Evolutionary conservation across 768 basidiomycete genomes (phyloP), one percentile per base, ranked within the genome.

Genomic region (Collybia nuda): DNA sequence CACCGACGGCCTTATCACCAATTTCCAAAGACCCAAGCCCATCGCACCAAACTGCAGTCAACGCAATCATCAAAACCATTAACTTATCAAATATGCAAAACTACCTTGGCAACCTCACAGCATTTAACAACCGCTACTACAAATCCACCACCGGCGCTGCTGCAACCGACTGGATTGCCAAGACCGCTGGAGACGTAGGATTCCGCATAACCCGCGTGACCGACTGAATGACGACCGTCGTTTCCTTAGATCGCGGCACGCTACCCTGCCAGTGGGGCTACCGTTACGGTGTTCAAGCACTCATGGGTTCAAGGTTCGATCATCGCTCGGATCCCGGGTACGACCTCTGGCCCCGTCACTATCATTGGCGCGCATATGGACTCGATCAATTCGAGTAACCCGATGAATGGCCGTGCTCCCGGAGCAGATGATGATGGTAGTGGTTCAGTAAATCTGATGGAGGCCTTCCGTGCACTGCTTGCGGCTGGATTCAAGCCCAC

Each of bases 111-210:
- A 62, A 56, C 23, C 59, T 75, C 19, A 70, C 72, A 1, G 56
- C 67, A 12, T 74, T 75, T 64, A 71, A 72, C 58, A 75, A 73
- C 48, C 67, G 72, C 15, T 74, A 74, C 58, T 76, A 76, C 56
- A 65, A 55, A 23, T 65, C 72, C 6, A 44, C 61, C 11, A 63
- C 67, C 40, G 75, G 77, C 28, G 67, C 63, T 9, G 53, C 57
- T 29, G 73, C 76, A 22, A 70, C 69, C 32, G 64, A 50, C 14
- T 76, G 65, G 66, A 74, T 78, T 41, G 56, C 66, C 22, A 58
- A 62, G 54, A 68, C 61, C 9, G 62, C 67, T 26, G 45, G 55
- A 23, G 44, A 51, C 32, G 71, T 71, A 54, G 39, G 64, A 50
- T 23, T 4, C 47, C 32, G 46, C 28, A 23, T 44, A 18, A 24